Percentiles rank a stretch among this genome's conserved stretches.
phyloP scores from a whole-genome alignment of 148 eudicot species.

The Fagopyrum esculentum region DNA sequence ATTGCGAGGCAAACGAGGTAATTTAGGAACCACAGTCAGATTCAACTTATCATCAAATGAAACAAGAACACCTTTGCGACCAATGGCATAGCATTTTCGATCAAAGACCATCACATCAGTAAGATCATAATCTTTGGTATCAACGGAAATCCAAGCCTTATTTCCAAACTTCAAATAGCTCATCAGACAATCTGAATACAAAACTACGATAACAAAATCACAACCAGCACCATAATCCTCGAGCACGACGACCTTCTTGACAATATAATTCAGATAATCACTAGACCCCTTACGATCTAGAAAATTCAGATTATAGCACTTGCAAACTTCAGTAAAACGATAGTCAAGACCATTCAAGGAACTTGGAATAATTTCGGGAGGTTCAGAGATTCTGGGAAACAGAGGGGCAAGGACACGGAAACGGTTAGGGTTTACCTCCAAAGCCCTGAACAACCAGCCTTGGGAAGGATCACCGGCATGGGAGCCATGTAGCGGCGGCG shows the following conservation, averaged over 20 bases:
- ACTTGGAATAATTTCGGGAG: not conserved
- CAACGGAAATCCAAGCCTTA: not conserved
- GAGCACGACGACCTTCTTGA: not conserved
- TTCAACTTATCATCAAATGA: not conserved
- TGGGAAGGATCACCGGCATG: not conserved
- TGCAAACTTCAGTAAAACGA: constrained; percentile 8
- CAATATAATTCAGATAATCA: not conserved
- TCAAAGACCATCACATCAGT: not conserved
- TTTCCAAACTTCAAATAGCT: constrained; percentile 4
- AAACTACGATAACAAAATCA: not conserved
- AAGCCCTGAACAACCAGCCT: not conserved
- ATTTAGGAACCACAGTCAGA: not conserved
- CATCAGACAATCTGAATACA: not conserved
- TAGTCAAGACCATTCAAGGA: constrained; percentile 14
- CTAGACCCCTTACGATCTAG: not conserved
- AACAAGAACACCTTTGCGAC: not conserved
- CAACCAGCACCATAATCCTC: not conserved
- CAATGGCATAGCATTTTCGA: not conserved
- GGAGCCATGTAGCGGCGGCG: not conserved
- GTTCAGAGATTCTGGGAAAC: not conserved
- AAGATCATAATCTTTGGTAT: not conserved
- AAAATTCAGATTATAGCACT: not conserved
- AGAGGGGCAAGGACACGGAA: constrained; percentile 14
- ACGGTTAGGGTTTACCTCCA: not conserved
- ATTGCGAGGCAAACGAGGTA: not conserved